phyloP scores from a whole-genome alignment of 2,329 filamentous ascomycete genomes.

The Talaromyces sp. region DNA sequence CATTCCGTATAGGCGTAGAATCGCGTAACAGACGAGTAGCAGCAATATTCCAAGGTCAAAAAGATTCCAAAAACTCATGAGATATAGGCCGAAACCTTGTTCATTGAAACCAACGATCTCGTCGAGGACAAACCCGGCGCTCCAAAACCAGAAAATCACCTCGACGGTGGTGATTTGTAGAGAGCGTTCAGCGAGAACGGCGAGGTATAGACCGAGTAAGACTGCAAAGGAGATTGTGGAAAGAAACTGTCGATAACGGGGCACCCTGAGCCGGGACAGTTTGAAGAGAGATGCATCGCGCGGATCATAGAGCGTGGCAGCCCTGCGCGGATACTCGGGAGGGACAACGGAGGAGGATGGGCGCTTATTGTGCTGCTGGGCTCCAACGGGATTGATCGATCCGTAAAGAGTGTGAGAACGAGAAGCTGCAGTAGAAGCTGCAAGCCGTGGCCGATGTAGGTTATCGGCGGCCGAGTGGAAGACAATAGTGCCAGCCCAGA shows the following conservation, averaged over 20 bases:
- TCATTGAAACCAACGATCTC: slow-evolving; percentile 95
- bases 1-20: slow-evolving; percentile 81
- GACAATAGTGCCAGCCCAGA: slow-evolving; percentile 93
- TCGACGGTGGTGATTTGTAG: slow-evolving; percentile 78
- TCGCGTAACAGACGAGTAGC: slow-evolving; percentile 82
- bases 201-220: slow-evolving; percentile 77
- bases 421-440: slow-evolving; percentile 26
- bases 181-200: slow-evolving; percentile 71
- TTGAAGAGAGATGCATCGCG: slow-evolving; percentile 87
- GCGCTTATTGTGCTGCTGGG: slow-evolving; percentile 1
- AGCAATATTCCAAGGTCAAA: slow-evolving; percentile 88
- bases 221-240: slow-evolving; percentile 84
- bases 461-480: slow-evolving; percentile 87
- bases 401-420: slow-evolving; percentile 21
- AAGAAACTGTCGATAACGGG: slow-evolving; percentile 83
- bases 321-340: slow-evolving; percentile 48
- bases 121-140: slow-evolving; percentile 92
- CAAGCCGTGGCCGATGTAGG: slow-evolving; percentile 60
- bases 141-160: slow-evolving; percentile 96
- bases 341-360: slow-evolving; percentile 9
- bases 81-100: slow-evolving; percentile 91
- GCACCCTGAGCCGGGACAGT: slow-evolving; percentile 81
- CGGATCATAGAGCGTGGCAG: slow-evolving; percentile 84
- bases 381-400: slow-evolving; percentile 11
- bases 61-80: slow-evolving; percentile 97